Percentiles rank a stretch among this genome's conserved stretches.
phyloP scores from a whole-genome alignment of 2,329 filamentous ascomycete species.

The Hymenoscyphus infarciens region DNA sequence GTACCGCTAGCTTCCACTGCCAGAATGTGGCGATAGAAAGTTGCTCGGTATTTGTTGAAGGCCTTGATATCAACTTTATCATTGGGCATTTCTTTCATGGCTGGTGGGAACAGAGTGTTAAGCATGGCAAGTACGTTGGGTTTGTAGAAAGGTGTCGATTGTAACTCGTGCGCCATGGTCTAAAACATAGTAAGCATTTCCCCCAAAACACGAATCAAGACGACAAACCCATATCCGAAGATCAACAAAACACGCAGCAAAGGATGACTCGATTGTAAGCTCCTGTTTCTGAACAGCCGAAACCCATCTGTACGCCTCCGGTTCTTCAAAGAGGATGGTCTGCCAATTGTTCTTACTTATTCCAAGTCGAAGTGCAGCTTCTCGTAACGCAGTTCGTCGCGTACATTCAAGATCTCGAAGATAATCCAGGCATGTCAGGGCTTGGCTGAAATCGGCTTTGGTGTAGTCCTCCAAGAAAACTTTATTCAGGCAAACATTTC shows the following conservation, averaged over 20 bases:
- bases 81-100: slow-evolving; percentile 25
- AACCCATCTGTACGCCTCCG: slow-evolving; percentile 26
- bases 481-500: slow-evolving; percentile 21
- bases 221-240: slow-evolving; percentile 31
- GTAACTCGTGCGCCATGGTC: slow-evolving; percentile 29
- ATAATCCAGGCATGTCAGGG: slow-evolving; percentile 30
- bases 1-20: slow-evolving; percentile 19
- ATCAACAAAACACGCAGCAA: slow-evolving; percentile 27
- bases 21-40: slow-evolving; percentile 27
- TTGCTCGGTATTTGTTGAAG: slow-evolving; percentile 24
- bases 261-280: slow-evolving; percentile 21
- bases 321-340: slow-evolving; percentile 19
- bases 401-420: slow-evolving; percentile 29
- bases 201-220: neutral
- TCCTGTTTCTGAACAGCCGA: slow-evolving; percentile 25
- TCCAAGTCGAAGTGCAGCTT: slow-evolving; percentile 23
- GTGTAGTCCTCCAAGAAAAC: slow-evolving; percentile 22
- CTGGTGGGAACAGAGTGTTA: slow-evolving; percentile 33
- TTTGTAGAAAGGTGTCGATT: slow-evolving; percentile 22
- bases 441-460: slow-evolving; percentile 25
- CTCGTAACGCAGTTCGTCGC: slow-evolving; percentile 20
- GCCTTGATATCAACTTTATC: slow-evolving; percentile 18
- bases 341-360: slow-evolving; percentile 28
- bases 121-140: slow-evolving; percentile 30
- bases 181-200: slow-evolving; percentile 16